Evolutionary conservation across 2,329 filamentous ascomycete species (phyloP).

Genomic region (Neofusicoccum umdonicola): DNA sequence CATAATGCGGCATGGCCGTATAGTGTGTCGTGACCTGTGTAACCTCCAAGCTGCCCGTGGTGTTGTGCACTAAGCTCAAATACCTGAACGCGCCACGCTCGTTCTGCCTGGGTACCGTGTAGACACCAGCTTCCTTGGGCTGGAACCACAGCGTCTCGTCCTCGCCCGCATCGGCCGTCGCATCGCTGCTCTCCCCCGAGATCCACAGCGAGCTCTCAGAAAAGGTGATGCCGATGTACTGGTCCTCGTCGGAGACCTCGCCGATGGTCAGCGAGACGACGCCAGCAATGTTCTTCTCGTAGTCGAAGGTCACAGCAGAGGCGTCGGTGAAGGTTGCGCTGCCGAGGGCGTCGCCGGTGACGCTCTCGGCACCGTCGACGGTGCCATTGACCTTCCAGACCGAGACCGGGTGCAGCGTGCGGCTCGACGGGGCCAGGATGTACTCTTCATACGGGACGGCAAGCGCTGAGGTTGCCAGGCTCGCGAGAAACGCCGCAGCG

Average conservation of each 20-base stretch:
- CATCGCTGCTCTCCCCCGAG: slow-evolving; percentile 45
- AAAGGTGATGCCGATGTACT: slow-evolving; percentile 45
- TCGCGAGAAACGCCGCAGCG: background rate
- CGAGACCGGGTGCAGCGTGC: slow-evolving; percentile 35
- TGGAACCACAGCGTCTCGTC: slow-evolving; percentile 51
- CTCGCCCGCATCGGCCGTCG: slow-evolving; percentile 45
- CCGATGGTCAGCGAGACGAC: slow-evolving; percentile 26
- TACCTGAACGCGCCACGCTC: slow-evolving; percentile 48
- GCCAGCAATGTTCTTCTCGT: slow-evolving; percentile 43
- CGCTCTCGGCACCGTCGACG: slow-evolving; percentile 33
- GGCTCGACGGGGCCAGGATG: slow-evolving; percentile 41
- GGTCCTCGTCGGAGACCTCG: slow-evolving; percentile 20
- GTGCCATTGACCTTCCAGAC: slow-evolving; percentile 43
- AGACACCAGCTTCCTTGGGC: slow-evolving; percentile 36
- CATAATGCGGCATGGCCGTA: slow-evolving; percentile 29
- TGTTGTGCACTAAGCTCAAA: slow-evolving; percentile 35
- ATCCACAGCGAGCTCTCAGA: slow-evolving; percentile 50
- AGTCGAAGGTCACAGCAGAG: slow-evolving; percentile 44
- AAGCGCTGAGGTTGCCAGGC: background rate
- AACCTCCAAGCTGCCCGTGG: slow-evolving; percentile 9
- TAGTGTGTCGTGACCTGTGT: slow-evolving; percentile 12
- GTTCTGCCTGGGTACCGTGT: slow-evolving; percentile 42
- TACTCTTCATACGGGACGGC: slow-evolving; percentile 39
- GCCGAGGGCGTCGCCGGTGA: slow-evolving; percentile 29
- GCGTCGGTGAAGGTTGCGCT: slow-evolving; percentile 33